phyloP scores from a whole-genome alignment of 2,329 filamentous ascomycete species.

The Claviceps quebecensis region DNA sequence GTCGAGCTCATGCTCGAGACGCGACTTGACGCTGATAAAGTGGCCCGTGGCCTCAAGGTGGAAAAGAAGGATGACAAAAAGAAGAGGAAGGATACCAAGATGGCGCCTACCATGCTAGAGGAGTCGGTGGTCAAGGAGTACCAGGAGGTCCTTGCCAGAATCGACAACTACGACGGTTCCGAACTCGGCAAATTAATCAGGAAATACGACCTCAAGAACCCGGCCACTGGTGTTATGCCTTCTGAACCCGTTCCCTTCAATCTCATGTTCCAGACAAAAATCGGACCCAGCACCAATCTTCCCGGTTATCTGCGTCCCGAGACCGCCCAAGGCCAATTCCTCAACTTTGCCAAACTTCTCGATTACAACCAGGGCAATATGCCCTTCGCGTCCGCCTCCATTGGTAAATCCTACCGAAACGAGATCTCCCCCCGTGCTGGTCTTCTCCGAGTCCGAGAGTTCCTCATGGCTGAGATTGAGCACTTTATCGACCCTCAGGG shows the following conservation, averaged over 20 bases:
- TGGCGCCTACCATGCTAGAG: conserved; percentile 70
- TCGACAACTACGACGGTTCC: conserved; percentile 86
- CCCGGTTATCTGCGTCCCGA: conserved; percentile 82
- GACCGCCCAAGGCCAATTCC: conserved; percentile 94
- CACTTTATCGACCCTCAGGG: conserved; percentile 92
- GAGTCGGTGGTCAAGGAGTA: conserved; percentile 81
- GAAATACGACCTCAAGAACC: conserved; percentile 86
- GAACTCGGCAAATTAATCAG: conserved; percentile 78
- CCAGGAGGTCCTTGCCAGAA: conserved; percentile 77
- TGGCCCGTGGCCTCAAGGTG: conserved; percentile 72
- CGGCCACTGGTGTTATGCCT: conserved; percentile 61
- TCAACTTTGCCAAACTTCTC: conserved; percentile 91
- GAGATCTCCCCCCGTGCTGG: conserved; percentile 91
- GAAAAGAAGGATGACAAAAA: conserved; percentile 59
- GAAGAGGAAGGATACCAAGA: conserved; percentile 79
- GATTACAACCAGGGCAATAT: conserved; percentile 92
- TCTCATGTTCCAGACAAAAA: conserved; percentile 95
- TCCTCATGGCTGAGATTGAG: conserved; percentile 98
- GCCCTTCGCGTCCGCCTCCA: conserved; percentile 93
- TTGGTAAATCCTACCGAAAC: conserved; percentile 96
- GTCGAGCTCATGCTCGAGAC: conserved; percentile 88
- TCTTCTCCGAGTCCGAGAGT: conserved; percentile 86
- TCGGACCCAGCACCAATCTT: conserved; percentile 80
- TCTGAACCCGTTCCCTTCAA: conserved; percentile 83
- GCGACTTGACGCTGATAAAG: conserved; percentile 78